Evolutionary conservation across 2,329 filamentous ascomycete genomes (phyloP).

Genomic region (Stagonosporopsis rhizophila): DNA sequence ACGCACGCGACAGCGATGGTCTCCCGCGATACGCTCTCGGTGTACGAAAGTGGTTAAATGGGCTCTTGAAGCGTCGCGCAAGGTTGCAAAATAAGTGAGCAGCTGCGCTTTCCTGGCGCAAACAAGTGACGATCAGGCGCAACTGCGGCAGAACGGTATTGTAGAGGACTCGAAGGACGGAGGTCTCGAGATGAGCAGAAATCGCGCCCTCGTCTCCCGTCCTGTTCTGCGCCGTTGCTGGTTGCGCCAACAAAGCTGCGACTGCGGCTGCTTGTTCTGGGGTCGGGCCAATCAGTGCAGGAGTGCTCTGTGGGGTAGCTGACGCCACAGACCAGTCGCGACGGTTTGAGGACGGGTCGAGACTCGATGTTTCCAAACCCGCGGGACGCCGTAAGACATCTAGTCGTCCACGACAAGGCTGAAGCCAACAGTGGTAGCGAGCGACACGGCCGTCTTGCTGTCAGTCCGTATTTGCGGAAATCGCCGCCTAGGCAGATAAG

Average conservation of each 20-base stretch:
- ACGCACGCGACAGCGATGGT: constrained; percentile 1
- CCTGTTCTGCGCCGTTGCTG: constrained; percentile 10
- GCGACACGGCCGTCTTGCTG: not conserved
- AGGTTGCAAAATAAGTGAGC: not conserved
- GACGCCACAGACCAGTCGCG: constrained; percentile 9
- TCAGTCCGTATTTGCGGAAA: not conserved
- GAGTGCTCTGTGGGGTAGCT: constrained; percentile 9
- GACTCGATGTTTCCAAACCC: constrained; percentile 1
- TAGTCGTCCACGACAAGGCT: not conserved
- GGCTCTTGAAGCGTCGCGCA: constrained; percentile 1
- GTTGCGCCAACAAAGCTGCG: constrained; percentile 17
- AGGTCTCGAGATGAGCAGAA: constrained; percentile 26
- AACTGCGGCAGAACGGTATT: not conserved
- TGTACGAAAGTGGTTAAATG: constrained; percentile 1
- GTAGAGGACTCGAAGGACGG: not conserved
- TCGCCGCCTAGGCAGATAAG: not conserved
- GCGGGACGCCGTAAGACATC: not conserved
- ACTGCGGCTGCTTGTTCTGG: constrained; percentile 12
- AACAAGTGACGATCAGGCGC: not conserved
- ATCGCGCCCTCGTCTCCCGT: constrained; percentile 19
- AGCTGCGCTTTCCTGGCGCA: not conserved
- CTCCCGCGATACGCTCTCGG: not conserved
- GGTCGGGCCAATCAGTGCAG: constrained; percentile 4
- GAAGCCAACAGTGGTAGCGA: not conserved
- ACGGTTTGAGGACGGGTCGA: constrained; percentile 17